Evolutionary conservation across 768 basidiomycete species (phyloP).

Genomic region (Trametes meyenii): DNA sequence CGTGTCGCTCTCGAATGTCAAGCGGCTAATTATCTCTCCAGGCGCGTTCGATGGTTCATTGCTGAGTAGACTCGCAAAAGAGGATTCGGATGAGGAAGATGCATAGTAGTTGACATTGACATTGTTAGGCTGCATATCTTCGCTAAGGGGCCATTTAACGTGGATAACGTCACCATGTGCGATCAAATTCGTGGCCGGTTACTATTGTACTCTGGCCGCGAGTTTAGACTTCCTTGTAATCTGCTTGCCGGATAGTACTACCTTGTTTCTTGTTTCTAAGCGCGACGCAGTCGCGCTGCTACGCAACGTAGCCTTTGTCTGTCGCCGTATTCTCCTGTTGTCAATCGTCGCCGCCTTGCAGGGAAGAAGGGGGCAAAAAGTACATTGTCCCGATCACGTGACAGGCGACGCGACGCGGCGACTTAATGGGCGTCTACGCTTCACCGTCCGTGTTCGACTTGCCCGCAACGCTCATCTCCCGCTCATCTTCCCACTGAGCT

Average conservation of each 20-base stretch:
- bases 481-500: background rate
- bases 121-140: background rate
- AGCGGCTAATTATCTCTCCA: constrained; percentile 1
- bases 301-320: too few relatives aligned
- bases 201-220: too few relatives aligned
- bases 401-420: constrained; percentile 13
- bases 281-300: too few relatives aligned
- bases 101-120: background rate
- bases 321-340: background rate
- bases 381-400: constrained; percentile 20
- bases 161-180: background rate
- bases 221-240: too few relatives aligned
- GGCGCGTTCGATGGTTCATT: constrained; percentile 33
- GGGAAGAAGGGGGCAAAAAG: background rate
- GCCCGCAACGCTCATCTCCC: constrained; percentile 3
- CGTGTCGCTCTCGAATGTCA: background rate
- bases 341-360: background rate
- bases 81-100: constrained; percentile 29
- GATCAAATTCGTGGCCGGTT: too few relatives aligned
- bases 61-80: constrained; percentile 27
- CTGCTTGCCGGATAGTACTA: too few relatives aligned
- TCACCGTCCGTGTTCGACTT: constrained; percentile 17
- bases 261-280: too few relatives aligned
- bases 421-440: constrained; percentile 14
- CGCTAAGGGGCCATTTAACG: background rate